Base-by-base conservation (phyloP, 768 basidiomycete genomes). In the Crepidotus variabilis region DNA sequence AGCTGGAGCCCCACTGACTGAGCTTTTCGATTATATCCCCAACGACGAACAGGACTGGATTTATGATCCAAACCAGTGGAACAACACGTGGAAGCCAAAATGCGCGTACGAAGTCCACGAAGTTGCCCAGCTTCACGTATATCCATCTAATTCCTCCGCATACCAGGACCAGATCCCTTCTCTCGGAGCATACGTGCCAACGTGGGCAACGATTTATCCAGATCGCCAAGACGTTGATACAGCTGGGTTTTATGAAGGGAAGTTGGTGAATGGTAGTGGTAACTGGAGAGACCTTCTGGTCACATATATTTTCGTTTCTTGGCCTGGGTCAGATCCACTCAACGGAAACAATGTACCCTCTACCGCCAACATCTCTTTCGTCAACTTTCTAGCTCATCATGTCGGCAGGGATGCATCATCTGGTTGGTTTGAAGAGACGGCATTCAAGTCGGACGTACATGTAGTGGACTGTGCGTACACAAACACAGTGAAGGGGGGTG, bases 11-110 rank as follows among this genome's bases (percentile, higher is more conserved):
- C 60, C 60, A 10, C 21, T 59, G n/a, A 47, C 54, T 6, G 23
- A 61, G 50, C 35, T 61, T n/a, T 52, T 61, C 39, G 60, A 61
- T 34, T 61, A 55, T 46, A 45, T 52, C n/a, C 60, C 60, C 9
- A 36, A 59, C 43, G 55, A 59, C 45, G 14, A n/a, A 1, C 46
- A 32, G 9, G 16, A 55, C 46, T 62, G 61, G 61, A 33, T 60
- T n/a, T 62, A 54, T 47, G 45, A n/a, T 7, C 35, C 48, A 18
- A 24, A 55, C 20, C 56, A 62, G 50, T 62, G 61, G 61, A 60
- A 62, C n/a, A 62, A 61, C 47, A 51, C 60, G 21, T 61, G 60
- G 59, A 39, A 36, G 14, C 59, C 58, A 14, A 23, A 11, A 1
- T 61, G 60, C 53, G 13, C 23, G 28, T 61, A 24, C 23, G 6